Evolutionary conservation across 306 rosid genomes (phyloP), one percentile per base, ranked within the genome.

Genomic region (Pyrus pyrifolia): DNA sequence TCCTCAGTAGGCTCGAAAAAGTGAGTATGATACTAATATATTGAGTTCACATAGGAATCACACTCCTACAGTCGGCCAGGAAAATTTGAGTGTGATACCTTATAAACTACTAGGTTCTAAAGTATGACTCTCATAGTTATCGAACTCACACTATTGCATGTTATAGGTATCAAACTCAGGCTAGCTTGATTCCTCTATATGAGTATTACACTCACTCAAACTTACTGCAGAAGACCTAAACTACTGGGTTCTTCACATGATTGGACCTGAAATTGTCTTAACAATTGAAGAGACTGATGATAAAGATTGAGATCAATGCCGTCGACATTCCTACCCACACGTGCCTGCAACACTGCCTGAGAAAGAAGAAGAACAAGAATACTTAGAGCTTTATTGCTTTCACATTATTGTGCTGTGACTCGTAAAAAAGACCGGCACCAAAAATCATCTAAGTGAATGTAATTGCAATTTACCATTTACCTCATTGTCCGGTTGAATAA

Each of bases 251-350:
- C 62, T 79, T 86, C 68, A 81, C 60, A 83, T 83, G 92, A 80
- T 85, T 75, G 59, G 90, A n/a, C 91, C 78, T 89, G 93, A 83
- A 92, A 95, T 62, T 88, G 91, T 73, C 87, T 88, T 35, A 91
- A 68, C 40, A 91, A 89, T 83, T 70, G 92, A 80, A 92, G 45
- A 46, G 98, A 86, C 63, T 89, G 98, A 81, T 89, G 86, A 76
- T 91, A 93, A 59, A 95, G 93, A 82, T 85, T 81, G 80, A 96
- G 90, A 86, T 92, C 96, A 29, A 96, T 92, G 70, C 98, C 98
- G n/a, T 92, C 91, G 25, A 96, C 93, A 5, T 88, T 96, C 85
- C 99, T 82, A 29, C 97, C 93, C 11, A 89, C 89, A 29, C 92
- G 93, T 22, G 96, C 96, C 78, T 85, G 89, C 83, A 93, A 83